Evolutionary conservation across 371 early-diverging fungal species (phyloP).

Genomic region (Actinomortierella ambigua): DNA sequence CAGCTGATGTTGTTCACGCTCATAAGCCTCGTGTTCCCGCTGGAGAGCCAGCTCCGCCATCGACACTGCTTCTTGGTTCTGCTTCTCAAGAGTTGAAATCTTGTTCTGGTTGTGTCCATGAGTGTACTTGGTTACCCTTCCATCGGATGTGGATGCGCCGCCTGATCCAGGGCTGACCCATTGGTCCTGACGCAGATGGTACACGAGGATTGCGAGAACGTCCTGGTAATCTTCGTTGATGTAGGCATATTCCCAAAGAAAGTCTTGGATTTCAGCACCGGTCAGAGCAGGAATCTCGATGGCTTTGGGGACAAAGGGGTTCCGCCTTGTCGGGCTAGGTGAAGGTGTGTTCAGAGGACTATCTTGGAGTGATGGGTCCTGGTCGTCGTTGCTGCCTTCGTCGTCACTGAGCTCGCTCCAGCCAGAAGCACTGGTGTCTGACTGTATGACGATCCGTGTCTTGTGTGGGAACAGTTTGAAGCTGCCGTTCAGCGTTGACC

Average conservation of each 20-base stretch:
- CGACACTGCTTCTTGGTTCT: constrained; percentile 25
- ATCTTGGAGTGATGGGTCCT: too few species aligned
- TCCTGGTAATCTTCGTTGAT: constrained; percentile 37
- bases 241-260: constrained; percentile 45
- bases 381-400: too few species aligned
- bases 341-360: too few species aligned
- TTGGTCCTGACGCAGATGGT: constrained; percentile 36
- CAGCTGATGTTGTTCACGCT: constrained; percentile 33
- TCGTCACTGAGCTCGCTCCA: too few species aligned
- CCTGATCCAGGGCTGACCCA: constrained; percentile 43
- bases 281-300: constrained; percentile 33
- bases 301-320: too few species aligned
- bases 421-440: too few species aligned
- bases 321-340: too few species aligned
- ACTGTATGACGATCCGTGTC: too few species aligned
- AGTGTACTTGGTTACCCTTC: constrained; percentile 36
- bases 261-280: constrained; percentile 39
- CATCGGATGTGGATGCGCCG: constrained; percentile 29
- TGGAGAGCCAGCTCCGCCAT: constrained; percentile 5
- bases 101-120: constrained; percentile 39
- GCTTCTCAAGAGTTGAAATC: constrained; percentile 22
- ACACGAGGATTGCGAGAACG: constrained; percentile 36
- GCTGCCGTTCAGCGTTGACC: too few species aligned
- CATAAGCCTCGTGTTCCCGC: constrained; percentile 9
- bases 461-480: too few species aligned